phyloP scores from a whole-genome alignment of 2,329 filamentous ascomycete species.

The Cylindrodendrum hubeiense region DNA sequence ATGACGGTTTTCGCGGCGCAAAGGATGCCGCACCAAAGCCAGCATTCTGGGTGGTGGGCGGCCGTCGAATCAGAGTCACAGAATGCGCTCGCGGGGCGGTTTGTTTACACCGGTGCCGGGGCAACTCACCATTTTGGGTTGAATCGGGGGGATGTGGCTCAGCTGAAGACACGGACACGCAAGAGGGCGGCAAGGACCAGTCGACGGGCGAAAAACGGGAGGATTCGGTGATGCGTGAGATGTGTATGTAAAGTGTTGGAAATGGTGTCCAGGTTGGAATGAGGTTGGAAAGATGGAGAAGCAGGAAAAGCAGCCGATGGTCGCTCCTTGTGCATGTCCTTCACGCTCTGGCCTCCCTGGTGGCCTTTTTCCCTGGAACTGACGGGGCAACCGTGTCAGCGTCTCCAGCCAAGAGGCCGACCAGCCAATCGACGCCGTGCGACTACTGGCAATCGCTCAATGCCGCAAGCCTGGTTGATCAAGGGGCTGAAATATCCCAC shows the following conservation, averaged over 20 bases:
- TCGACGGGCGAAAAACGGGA: slow-evolving; percentile 2
- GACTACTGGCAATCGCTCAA: slow-evolving; percentile 34
- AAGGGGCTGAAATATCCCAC: slow-evolving; percentile 23
- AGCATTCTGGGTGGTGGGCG: slow-evolving; percentile 35
- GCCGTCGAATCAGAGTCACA: slow-evolving; percentile 50
- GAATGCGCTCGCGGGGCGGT: slow-evolving; percentile 44
- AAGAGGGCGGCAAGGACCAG: slow-evolving; percentile 7
- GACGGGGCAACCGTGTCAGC: slow-evolving; percentile 49
- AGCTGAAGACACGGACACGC: slow-evolving; percentile 24
- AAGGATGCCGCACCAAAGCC: slow-evolving; percentile 38
- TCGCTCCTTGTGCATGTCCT: slow-evolving; percentile 40
- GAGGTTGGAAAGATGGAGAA: slow-evolving; percentile 35
- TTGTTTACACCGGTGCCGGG: slow-evolving; percentile 53
- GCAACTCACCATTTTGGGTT: slow-evolving; percentile 55
- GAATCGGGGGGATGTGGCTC: slow-evolving; percentile 31
- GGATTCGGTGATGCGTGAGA: background rate
- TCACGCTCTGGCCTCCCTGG: slow-evolving; percentile 41
- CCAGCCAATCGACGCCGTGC: slow-evolving; percentile 37
- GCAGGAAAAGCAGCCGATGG: slow-evolving; percentile 37
- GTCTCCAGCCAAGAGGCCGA: slow-evolving; percentile 22
- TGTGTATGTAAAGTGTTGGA: slow-evolving; percentile 2
- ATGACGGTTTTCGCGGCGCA: slow-evolving; percentile 26
- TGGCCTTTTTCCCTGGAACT: slow-evolving; percentile 43
- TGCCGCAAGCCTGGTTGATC: slow-evolving; percentile 24
- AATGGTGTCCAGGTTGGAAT: slow-evolving; percentile 42